Base-by-base conservation (phyloP, 768 basidiomycete genomes). In the Kwoniella mangroviensis region DNA sequence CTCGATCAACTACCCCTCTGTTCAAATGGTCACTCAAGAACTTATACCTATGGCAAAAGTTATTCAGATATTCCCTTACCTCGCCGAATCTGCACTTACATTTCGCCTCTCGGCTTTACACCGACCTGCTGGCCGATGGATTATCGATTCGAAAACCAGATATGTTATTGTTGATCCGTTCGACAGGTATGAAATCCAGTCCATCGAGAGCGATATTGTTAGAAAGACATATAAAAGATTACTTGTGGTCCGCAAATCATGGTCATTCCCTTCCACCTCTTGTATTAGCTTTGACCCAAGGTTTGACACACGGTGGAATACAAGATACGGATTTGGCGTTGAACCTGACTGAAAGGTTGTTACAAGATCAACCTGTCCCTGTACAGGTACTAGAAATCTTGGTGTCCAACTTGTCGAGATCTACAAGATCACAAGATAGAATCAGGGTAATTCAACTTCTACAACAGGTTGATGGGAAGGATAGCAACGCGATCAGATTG, bases 31-130 rank as follows among this genome's bases (percentile, higher is more conserved):
- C 60, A 3, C n/a, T 13, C 1, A 10, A 34, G 15, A 67, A 70
- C 63, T 6, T 51, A 3, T 49, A 57, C 15, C 24, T 45, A 13
- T 75, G 72, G 71, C 69, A 68, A 21, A 63, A 17, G 22, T 43
- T 77, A 3, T 75, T 77, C 52, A 61, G 62, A 10, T 61, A 45
- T 22, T 61, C 78, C 9, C 15, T 79, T 17, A 42, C 45, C 2
- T 40, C 63, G 7, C 22, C 69, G 3, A 42, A 42, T 24, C 57
- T 52, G 1, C 75, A 79, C n/a, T 42, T 73, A 12, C 73, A 74
- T 54, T 80, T 80, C 64, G 76, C 76, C 2, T 74, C 75, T 4
- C 59, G 77, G 17, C 63, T 78, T 13, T 80, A 80, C 59, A 67
- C 76, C 45, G 79, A 80, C 60, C 42, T 69, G 13, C 43, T 68